Base-by-base conservation (phyloP, 306 rosid genomes). In the Lablab purpureus region DNA sequence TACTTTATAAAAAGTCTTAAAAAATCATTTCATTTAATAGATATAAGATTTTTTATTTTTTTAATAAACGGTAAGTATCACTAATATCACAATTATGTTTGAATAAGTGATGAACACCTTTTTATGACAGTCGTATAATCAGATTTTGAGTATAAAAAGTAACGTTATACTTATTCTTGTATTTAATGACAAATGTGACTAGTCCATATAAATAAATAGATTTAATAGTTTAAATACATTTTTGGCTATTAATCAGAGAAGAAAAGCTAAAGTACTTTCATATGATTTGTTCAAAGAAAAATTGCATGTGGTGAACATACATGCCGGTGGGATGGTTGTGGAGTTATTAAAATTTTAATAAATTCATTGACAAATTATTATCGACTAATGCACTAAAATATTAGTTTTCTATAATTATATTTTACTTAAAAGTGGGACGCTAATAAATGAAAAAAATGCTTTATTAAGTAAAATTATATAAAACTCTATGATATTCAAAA, bases 321-420 rank as follows among this genome's bases (percentile, higher is more conserved):
- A 70, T 80, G 62, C 64, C 78, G 84, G 81, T 78, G 87, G 80
- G 76, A 75, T 81, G 77, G 87, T 51, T 79, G 75, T 41, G 65
- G 65, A 78, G 49, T 65, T 66, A 66, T 71, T 63, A 74, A 71
- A 36, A 63, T 71, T 69, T 73, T 54, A 65, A 83, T 45, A 72
- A 73, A 73, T 43, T 43, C 8, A 41, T 78, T 59, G 49, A 71
- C 81, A 60, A 58, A 74, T 67, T 67, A 78, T 66, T 56, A 67
- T 75, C 71, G 32, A 75, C 55, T 47, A 50, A 66, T 81, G 88
- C 77, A 71, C 81, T 83, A 41, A 46, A 41, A 45, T 27, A 64
- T 81, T 81, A 51, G 85, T 81, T 85, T 78, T 77, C 73, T 28
- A 51, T 54, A 77, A 60, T 68, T 51, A 78, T 74, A 79, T 65